A percentile compares a stretch with the other conserved stretches of the same genome.
These are phyloP conservation scores for Aspergillus ellipticus DNA, from an alignment of 495 filamentous ascomycete species.

Conservation along the genomic window DNA sequence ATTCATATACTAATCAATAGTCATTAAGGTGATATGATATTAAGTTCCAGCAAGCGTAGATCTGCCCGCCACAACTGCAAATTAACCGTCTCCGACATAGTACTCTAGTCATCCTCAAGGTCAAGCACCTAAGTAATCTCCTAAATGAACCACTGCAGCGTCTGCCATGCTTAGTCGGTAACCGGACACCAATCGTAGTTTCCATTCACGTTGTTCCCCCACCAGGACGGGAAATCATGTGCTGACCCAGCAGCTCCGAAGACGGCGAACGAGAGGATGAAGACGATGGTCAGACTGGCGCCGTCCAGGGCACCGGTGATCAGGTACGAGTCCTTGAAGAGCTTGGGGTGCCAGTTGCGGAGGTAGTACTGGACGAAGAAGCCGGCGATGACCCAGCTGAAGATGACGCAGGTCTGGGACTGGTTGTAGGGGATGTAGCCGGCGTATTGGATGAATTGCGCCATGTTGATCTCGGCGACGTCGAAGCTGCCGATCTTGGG, in stretches of 20 bases:
- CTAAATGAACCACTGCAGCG: too few species aligned
- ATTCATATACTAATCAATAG: too few species aligned
- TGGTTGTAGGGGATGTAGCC: conserved; percentile 45
- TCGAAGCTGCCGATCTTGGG: conserved; percentile 28
- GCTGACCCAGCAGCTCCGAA: conserved; percentile 43
- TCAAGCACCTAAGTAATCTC: too few species aligned
- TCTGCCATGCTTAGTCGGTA: background rate
- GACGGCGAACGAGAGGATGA: conserved; percentile 58
- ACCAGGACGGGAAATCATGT: conserved; percentile 40
- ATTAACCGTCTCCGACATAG: too few species aligned
- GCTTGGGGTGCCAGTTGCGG: conserved; percentile 42
- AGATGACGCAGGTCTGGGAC: conserved; percentile 37
- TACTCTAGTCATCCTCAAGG: too few species aligned
- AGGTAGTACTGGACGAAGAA: conserved; percentile 52
- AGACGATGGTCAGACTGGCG: conserved; percentile 46
- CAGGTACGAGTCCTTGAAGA: conserved; percentile 56
- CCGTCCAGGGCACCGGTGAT: conserved; percentile 55
- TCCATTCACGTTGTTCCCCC: conserved; percentile 38
- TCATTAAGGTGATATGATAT: too few species aligned
- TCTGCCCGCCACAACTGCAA: too few species aligned
- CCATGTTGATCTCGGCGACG: conserved; percentile 35
- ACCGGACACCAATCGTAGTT: background rate
- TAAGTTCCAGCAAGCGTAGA: too few species aligned
- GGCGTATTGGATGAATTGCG: conserved; percentile 41
- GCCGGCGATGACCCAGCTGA: conserved; percentile 35